Evolutionary conservation across 2,329 filamentous ascomycete genomes (phyloP).

Genomic region (Cladosporium sp.): DNA sequence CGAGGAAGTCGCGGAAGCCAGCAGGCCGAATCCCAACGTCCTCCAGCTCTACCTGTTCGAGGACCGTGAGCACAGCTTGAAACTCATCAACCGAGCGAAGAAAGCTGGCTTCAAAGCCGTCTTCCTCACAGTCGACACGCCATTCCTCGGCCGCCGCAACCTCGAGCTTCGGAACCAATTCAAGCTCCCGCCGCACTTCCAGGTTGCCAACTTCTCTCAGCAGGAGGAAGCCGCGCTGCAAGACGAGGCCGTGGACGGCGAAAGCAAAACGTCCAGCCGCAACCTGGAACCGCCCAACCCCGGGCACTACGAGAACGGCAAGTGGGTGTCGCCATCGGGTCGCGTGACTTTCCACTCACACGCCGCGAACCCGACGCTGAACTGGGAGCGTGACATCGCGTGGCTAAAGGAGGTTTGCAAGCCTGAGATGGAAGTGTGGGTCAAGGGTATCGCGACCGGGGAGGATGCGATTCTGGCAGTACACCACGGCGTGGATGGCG

Average conservation of each 20-base stretch:
- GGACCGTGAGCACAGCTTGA: conserved; percentile 45
- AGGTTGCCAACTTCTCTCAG: conserved; percentile 30
- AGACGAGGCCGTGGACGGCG: conserved; percentile 12
- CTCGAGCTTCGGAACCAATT: conserved; percentile 53
- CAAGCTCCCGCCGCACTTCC: conserved; percentile 31
- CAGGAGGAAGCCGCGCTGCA: conserved; percentile 18
- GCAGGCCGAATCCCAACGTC: conserved; percentile 40
- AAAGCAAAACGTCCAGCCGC: conserved; percentile 3
- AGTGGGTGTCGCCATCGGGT: conserved; percentile 28
- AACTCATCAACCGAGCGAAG: conserved; percentile 31
- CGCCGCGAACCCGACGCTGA: conserved; percentile 34
- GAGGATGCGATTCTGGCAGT: conserved; percentile 38
- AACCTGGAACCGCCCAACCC: background rate
- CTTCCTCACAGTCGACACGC: conserved; percentile 52
- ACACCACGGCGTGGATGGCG: conserved; percentile 38
- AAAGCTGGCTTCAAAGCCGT: conserved; percentile 48
- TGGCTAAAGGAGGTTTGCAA: conserved; percentile 42
- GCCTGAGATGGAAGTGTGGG: conserved; percentile 44
- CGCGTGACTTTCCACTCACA: conserved; percentile 36
- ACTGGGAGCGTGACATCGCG: conserved; percentile 45
- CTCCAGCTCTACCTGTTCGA: conserved; percentile 53
- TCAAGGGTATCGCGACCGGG: conserved; percentile 36
- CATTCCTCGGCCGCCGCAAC: conserved; percentile 48
- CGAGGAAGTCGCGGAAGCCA: conserved; percentile 46
- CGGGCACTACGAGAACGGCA: conserved; percentile 14